Conservation (phyloP, 768 basidiomycete genomes). For the Lentinula sp. region DNA sequence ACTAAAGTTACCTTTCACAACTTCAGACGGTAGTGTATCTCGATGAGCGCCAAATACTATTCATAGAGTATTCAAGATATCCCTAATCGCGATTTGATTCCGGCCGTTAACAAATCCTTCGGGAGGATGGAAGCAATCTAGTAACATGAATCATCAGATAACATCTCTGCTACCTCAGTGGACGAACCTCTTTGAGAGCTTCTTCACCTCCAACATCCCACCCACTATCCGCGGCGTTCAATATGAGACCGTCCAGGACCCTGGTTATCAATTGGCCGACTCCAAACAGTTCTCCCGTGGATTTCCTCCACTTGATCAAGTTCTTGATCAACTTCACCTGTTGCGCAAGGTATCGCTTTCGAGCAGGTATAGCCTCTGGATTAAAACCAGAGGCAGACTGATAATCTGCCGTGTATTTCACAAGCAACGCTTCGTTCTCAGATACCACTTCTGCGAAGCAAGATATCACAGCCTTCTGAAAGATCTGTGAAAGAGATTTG, state of each 20-base stretch:
- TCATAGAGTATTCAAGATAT: not conserved
- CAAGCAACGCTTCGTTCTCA: constrained; percentile 42
- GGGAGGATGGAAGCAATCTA: not conserved
- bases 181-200: constrained; percentile 25
- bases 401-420: constrained; percentile 36
- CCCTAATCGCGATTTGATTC: not conserved
- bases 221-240: constrained; percentile 63
- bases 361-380: constrained; percentile 67
- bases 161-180: not conserved
- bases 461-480: constrained; percentile 47
- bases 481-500: constrained; percentile 29
- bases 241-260: constrained; percentile 53
- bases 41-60: not conserved
- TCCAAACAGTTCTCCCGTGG: constrained; percentile 53
- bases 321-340: constrained; percentile 70
- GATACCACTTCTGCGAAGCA: constrained; percentile 51
- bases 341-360: constrained; percentile 61
- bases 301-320: constrained; percentile 71
- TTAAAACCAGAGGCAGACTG: constrained; percentile 49
- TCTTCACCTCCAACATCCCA: constrained; percentile 88
- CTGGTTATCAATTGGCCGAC: constrained; percentile 47
- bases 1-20: not conserved
- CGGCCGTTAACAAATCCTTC: not conserved
- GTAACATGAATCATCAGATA: not conserved
- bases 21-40: not conserved